Evolutionary conservation across 139 green algal species (phyloP), one percentile per base, ranked within the genome.

Genomic region (Yamagishiella unicocca): DNA sequence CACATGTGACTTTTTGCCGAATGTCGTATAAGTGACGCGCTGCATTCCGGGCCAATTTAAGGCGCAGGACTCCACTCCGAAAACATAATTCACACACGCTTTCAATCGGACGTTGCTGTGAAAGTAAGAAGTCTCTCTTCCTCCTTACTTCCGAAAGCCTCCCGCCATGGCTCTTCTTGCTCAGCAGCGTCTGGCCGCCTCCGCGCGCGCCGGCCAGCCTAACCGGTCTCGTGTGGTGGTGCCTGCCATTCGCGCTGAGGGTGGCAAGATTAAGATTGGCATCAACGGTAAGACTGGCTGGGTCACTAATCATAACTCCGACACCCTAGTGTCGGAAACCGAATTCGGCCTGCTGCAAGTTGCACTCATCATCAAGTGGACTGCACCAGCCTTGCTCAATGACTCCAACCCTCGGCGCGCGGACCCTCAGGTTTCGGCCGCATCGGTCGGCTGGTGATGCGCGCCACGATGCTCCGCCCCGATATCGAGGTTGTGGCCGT

Each of bases 401-500:
- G 71, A 29, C 9, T 0, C 35, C 25, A 45, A 24, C 24, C 7
- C 73, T 66, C n/a, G 24, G 40, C 50, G 50, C 50, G 14, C 17
- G 50, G 50, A 61, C 50, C n/a, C n/a, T 64, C 92, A 96, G 97
- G 96, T 40, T 99, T 98, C 88, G 97, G 97, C 40, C 94, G 97
- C 73, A 99, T 99, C 74, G 97, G 96, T 14, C 93, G 90, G 38
- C 78, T 93, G 67, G 94, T 98, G 25, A 85, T 94, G 87, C 91
- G 95, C 55, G 90, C 93, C 29, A 92, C 91, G 0, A 87, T 97
- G 38, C 68, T 92, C 43, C 91, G 95, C 37, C 86, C 95, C 29
- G 95, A 99, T 84, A 89, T 99, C 27, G 94, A 98, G 93, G 93
- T 98, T 21, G 93, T 96, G 29, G 95, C 95, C 5, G 92, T 98